These are phyloP conservation scores for Trametes elegans DNA, from an alignment of 768 basidiomycete species.

Conservation along the genomic window DNA sequence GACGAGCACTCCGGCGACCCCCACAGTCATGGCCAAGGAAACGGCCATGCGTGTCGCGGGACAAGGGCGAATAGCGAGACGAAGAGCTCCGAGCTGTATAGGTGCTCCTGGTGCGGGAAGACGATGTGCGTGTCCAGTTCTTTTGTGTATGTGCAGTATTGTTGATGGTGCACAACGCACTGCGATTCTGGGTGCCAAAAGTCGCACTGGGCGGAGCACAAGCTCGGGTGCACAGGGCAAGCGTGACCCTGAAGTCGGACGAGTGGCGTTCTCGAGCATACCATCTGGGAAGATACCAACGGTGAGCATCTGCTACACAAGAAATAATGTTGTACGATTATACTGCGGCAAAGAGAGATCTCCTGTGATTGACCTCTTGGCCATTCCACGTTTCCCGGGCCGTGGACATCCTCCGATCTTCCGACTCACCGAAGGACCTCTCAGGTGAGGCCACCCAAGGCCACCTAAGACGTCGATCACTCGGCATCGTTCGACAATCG, in stretches of 20 bases:
- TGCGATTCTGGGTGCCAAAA: conserved; percentile 43
- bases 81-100: conserved; percentile 8
- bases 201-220: conserved; percentile 36
- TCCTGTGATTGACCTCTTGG: no score
- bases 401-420: no score
- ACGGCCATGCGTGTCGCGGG: background rate
- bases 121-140: conserved; percentile 33
- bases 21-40: background rate
- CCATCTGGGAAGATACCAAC: no score
- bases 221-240: conserved; percentile 29
- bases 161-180: conserved; percentile 33
- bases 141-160: background rate
- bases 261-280: no score
- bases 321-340: background rate
- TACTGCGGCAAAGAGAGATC: background rate
- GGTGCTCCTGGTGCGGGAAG: conserved; percentile 59
- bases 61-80: background rate
- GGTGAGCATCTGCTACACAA: no score
- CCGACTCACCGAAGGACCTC: no score
- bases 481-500: no score
- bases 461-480: no score
- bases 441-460: no score
- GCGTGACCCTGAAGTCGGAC: background rate
- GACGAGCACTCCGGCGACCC: background rate
- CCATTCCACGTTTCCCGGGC: no score